phyloP scores from a whole-genome alignment of 2,329 filamentous ascomycete genomes.

The Botryotinia convoluta region DNA sequence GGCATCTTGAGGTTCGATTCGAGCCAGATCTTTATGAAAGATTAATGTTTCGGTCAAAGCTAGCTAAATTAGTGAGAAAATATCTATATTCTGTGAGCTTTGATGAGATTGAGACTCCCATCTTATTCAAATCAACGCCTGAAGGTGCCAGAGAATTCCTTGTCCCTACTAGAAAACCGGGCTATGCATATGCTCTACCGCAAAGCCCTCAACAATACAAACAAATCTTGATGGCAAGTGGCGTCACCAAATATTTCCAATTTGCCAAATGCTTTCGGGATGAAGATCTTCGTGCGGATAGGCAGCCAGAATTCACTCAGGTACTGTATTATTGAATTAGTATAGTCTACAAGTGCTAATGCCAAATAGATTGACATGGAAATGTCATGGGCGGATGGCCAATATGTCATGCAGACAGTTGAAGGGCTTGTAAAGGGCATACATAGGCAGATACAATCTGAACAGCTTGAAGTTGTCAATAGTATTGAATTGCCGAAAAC shows the following conservation, averaged over 20 bases:
- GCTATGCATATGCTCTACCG: constrained; percentile 82
- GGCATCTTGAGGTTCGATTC: constrained; percentile 83
- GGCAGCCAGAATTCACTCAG: constrained; percentile 96
- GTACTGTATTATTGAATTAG: constrained; percentile 42
- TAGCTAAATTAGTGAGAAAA: constrained; percentile 51
- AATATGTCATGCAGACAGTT: constrained; percentile 60
- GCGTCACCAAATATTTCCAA: constrained; percentile 80
- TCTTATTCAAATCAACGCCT: constrained; percentile 95
- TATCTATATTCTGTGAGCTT: constrained; percentile 27
- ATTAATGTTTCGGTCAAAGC: constrained; percentile 64
- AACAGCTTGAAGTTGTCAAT: neutral
- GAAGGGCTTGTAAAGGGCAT: constrained; percentile 33
- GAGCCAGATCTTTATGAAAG: constrained; percentile 64
- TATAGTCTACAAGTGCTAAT: constrained; percentile 18
- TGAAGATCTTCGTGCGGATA: constrained; percentile 86
- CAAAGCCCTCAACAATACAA: constrained; percentile 99
- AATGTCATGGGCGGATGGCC: constrained; percentile 77
- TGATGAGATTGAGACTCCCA: constrained; percentile 77
- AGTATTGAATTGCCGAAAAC: constrained; percentile 4
- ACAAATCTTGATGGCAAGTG: constrained; percentile 92
- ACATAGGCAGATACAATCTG: constrained; percentile 22
- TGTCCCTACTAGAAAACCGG: constrained; percentile 76
- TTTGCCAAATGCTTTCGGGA: constrained; percentile 94
- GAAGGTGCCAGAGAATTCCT: constrained; percentile 94
- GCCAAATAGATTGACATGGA: constrained; percentile 75